Evolutionary conservation across 202 grass and related monocot species (phyloP).

Genomic region (Brachypodium distachyon): DNA sequence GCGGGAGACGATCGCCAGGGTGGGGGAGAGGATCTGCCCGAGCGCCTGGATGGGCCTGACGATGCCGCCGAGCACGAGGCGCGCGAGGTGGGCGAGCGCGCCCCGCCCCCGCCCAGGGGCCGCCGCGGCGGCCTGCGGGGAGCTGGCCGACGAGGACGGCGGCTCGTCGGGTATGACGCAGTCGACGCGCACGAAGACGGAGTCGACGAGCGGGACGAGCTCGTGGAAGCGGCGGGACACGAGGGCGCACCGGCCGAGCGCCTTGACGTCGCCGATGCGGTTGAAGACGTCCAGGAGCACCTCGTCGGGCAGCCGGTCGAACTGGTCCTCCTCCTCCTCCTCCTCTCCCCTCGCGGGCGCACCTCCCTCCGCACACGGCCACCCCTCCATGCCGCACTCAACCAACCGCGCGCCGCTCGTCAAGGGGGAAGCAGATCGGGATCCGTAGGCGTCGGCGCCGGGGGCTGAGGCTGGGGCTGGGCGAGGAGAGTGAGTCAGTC

Average conservation of each 20-base stretch:
- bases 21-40: constrained; percentile 55
- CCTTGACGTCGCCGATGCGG: constrained; percentile 84
- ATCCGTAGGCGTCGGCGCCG: constrained; percentile 21
- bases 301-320: constrained; percentile 78
- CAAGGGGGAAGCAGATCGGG: constrained; percentile 35
- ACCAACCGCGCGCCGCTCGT: no score
- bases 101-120: constrained; percentile 17
- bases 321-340: constrained; percentile 32
- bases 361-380: not conserved
- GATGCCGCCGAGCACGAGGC: constrained; percentile 52
- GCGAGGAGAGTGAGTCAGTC: not conserved
- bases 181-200: constrained; percentile 79
- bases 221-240: constrained; percentile 72
- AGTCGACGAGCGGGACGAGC: constrained; percentile 76
- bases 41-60: constrained; percentile 64
- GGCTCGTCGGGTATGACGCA: constrained; percentile 78
- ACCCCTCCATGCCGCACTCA: no score
- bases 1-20: constrained; percentile 28
- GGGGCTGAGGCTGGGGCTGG: not conserved
- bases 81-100: constrained; percentile 65
- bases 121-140: not conserved
- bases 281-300: constrained; percentile 69
- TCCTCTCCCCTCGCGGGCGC: not conserved
- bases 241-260: constrained; percentile 66
- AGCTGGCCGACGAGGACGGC: not conserved